Conservation (phyloP, 2,329 filamentous ascomycete species). For the Epichloe amarillans region DNA sequence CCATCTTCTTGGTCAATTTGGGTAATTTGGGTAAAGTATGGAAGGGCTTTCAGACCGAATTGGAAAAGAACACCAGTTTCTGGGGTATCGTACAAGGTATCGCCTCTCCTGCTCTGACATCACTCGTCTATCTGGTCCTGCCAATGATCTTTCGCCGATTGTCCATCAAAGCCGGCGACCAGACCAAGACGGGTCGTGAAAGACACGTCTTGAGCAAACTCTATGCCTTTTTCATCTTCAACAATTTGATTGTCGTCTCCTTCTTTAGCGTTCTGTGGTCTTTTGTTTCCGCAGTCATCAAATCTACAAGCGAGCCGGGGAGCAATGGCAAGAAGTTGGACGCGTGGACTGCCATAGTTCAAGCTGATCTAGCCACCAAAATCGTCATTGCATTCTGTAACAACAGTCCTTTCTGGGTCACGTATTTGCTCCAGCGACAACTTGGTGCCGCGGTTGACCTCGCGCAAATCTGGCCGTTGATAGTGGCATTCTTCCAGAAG, state of each 20-base stretch:
- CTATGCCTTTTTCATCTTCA: conserved; percentile 94
- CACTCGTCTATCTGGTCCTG: conserved; percentile 72
- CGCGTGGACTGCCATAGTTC: conserved; percentile 55
- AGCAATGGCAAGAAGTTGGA: conserved; percentile 32
- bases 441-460: conserved; percentile 87
- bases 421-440: conserved; percentile 84
- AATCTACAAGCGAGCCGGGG: conserved; percentile 29
- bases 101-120: conserved; percentile 73
- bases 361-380: conserved; percentile 47
- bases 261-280: conserved; percentile 74
- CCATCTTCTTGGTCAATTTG: conserved; percentile 83
- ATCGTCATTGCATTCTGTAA: conserved; percentile 65
- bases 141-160: conserved; percentile 86
- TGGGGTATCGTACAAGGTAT: conserved; percentile 94
- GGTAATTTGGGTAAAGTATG: conserved; percentile 69
- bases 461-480: conserved; percentile 72
- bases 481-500: conserved; percentile 73
- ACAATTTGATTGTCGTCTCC: conserved; percentile 90
- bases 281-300: conserved; percentile 54
- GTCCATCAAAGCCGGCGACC: conserved; percentile 70
- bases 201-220: conserved; percentile 82
- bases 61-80: conserved; percentile 48
- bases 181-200: conserved; percentile 85
- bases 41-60: conserved; percentile 54
- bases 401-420: conserved; percentile 87